phyloP scores from a whole-genome alignment of 345 rosid species.

The Viola odorata region DNA sequence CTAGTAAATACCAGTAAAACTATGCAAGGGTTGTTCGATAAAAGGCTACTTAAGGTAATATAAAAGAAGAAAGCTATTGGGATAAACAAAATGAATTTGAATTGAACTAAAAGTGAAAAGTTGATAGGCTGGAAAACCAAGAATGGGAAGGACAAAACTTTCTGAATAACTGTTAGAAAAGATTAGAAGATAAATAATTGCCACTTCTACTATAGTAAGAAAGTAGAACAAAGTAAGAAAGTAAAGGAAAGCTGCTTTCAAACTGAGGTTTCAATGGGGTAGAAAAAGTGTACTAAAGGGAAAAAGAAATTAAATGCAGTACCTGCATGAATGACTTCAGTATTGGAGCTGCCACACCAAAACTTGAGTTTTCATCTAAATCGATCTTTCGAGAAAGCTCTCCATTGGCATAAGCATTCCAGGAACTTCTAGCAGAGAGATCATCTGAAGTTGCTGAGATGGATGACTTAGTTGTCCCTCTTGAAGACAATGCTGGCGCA shows the following conservation, averaged over 20 bases:
- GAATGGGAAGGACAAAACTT: neutral
- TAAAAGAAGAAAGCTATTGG: too few species aligned
- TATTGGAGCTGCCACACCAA: constrained; percentile 81
- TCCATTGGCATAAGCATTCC: constrained; percentile 64
- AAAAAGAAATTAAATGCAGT: constrained; percentile 4
- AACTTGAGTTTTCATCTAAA: constrained; percentile 59
- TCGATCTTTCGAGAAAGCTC: constrained; percentile 59
- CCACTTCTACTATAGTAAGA: neutral
- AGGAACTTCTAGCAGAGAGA: constrained; percentile 49
- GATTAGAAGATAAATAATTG: neutral
- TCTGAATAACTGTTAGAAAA: neutral
- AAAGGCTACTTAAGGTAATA: neutral
- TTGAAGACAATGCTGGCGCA: constrained; percentile 82
- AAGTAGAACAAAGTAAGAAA: neutral
- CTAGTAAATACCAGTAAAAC: neutral
- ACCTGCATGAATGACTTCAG: constrained; percentile 96
- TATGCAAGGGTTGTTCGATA: neutral
- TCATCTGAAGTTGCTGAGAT: constrained; percentile 45
- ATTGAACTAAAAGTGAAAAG: too few species aligned
- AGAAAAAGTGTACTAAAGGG: neutral
- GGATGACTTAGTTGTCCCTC: constrained; percentile 55
- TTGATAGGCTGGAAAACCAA: neutral
- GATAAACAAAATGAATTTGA: too few species aligned
- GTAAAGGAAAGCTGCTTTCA: neutral
- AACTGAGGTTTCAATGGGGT: neutral